A percentile compares a stretch with the other conserved stretches of the same genome.
Evolutionary conservation across 805 yeast species (phyloP).

Genomic region (Yarrowia osloensis): DNA sequence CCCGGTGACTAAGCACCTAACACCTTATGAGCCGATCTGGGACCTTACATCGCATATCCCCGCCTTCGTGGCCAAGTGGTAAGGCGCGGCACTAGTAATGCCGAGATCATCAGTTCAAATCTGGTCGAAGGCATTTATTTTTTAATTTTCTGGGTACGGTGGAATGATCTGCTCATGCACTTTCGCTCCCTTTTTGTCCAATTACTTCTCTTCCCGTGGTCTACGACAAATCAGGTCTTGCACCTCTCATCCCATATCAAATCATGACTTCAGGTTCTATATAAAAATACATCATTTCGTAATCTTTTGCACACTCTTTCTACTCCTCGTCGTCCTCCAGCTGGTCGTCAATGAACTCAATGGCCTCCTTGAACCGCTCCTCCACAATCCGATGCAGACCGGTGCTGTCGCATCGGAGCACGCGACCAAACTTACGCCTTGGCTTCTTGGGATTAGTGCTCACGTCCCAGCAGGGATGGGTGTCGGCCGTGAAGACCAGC

Average conservation of each 20-base stretch:
- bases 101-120: conserved; percentile 18
- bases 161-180: too few species aligned
- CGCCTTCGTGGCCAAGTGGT: conserved; percentile 24
- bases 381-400: conserved; percentile 75
- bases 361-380: conserved; percentile 81
- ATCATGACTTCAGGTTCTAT: conserved; percentile 27
- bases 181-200: too few species aligned
- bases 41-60: background rate
- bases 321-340: conserved; percentile 34
- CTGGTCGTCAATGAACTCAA: conserved; percentile 62
- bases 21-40: too few species aligned
- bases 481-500: conserved; percentile 71
- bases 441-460: conserved; percentile 61
- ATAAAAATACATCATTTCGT: conserved; percentile 27
- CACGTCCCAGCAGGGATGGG: conserved; percentile 80
- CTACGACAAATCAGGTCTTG: too few species aligned
- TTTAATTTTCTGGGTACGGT: background rate
- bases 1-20: too few species aligned
- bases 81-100: conserved; percentile 21
- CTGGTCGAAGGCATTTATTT: conserved; percentile 10
- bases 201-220: too few species aligned
- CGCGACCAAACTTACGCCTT: conserved; percentile 88
- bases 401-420: conserved; percentile 68
- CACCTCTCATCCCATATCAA: too few species aligned
- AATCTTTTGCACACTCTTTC: background rate